Evolutionary conservation across 805 yeast species (phyloP), one percentile per base, ranked within the genome.

Genomic region (Candida golubevii): DNA sequence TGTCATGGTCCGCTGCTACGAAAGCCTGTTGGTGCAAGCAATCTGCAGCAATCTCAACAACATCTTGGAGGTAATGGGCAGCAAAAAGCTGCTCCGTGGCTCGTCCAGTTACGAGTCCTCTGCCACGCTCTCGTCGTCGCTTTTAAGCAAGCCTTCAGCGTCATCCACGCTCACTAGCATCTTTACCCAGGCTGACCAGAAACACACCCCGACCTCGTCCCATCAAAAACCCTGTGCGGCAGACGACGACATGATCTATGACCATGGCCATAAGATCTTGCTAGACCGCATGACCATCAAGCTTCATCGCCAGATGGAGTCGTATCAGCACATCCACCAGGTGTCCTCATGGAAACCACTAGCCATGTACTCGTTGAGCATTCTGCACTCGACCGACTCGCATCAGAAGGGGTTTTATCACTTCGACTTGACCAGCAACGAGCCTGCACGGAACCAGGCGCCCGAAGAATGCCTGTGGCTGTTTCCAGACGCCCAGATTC

Each of bases 281-380:
- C 55, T 69, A 30, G 60, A 60, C 33, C 49, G 59, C 14, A 62
- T 66, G 63, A 64, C 67, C 5, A 57, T 71, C 15, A 58, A 73
- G 38, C 57, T 71, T 26, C 76, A 71, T 46, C 59, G 58, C 44
- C 71, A 67, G 39, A 42, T 63, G 41, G 69, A 62, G 36, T 44
- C 60, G 1, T 57, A 58, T 39, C 59, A 55, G 4, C 53, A 55
- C 23, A 56, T 67, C 28, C 57, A 60, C 37, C 58, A 55, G 42
- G 66, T 70, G n/a, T 67, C 74, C 4, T 64, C 74, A 1, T 71
- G 76, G 76, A 60, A 67, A 35, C 64, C 71, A 8, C 50, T 71
- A 18, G 61, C 73, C 1, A 71, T 71, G 76, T 70, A 55, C 47
- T 45, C 61, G 12, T 57, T 70, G 43, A 56, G 55, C 23, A 50